A percentile compares a stretch with the other conserved stretches of the same genome.
Evolutionary conservation across 768 basidiomycete species (phyloP).

Genomic region (Strobilomyces echinocephalus): DNA sequence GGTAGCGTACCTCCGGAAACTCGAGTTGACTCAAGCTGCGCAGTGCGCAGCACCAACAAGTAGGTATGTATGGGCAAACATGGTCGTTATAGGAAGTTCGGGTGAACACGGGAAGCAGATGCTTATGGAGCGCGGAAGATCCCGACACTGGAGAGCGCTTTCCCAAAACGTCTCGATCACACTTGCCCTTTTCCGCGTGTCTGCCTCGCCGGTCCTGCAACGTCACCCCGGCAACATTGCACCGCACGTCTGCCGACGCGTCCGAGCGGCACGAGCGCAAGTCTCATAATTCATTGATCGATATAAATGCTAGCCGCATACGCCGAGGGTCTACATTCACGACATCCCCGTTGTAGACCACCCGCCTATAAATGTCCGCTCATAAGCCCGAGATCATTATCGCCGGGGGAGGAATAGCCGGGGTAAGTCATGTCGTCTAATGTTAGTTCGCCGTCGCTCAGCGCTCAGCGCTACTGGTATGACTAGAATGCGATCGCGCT

Average conservation of each 20-base stretch:
- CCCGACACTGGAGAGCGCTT: too few relatives aligned
- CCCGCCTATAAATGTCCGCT: slow-evolving; percentile 11
- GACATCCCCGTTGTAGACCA: background rate
- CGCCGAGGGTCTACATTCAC: background rate
- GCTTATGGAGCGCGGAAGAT: too few relatives aligned
- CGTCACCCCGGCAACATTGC: slow-evolving; percentile 7
- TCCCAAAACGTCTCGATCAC: too few relatives aligned
- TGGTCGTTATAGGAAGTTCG: too few relatives aligned
- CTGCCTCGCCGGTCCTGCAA: too few relatives aligned
- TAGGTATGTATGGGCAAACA: too few relatives aligned
- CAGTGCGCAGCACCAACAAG: too few relatives aligned
- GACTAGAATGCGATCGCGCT: slow-evolving; percentile 19
- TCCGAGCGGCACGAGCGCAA: slow-evolving; percentile 10
- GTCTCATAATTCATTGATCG: background rate
- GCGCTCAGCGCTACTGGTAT: background rate
- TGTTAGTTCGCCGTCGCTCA: background rate
- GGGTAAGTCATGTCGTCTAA: slow-evolving; percentile 15
- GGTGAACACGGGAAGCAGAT: too few relatives aligned
- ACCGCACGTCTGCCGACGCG: slow-evolving; percentile 15
- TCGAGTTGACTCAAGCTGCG: too few relatives aligned
- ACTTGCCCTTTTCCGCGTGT: too few relatives aligned
- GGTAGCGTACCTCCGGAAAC: too few relatives aligned
- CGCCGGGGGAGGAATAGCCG: slow-evolving; percentile 27
- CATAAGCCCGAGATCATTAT: slow-evolving; percentile 22
- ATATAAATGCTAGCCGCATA: slow-evolving; percentile 7